phyloP scores from a whole-genome alignment of 495 filamentous ascomycete species.

The Hypoxylon fuscum region DNA sequence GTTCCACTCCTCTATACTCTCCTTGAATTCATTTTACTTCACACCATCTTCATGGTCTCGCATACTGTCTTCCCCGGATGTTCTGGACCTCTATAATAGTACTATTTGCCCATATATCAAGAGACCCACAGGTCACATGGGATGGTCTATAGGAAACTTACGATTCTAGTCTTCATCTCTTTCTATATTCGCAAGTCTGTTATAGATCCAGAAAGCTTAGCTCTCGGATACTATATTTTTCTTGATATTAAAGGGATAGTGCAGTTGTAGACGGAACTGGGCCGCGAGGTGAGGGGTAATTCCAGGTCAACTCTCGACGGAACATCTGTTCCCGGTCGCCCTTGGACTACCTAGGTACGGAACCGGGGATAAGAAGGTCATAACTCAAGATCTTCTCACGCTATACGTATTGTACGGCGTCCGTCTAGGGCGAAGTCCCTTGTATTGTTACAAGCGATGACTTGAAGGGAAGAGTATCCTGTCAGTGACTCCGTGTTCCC shows the following conservation, averaged over 20 bases:
- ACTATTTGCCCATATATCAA: constrained; percentile 29
- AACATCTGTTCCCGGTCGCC: constrained; percentile 30
- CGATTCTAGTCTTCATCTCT: constrained; percentile 21
- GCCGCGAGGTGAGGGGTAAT: constrained; percentile 45
- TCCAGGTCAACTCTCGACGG: constrained; percentile 26
- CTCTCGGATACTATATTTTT: constrained; percentile 6
- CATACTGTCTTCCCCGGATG: constrained; percentile 32
- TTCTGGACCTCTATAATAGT: constrained; percentile 36
- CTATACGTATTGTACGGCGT: constrained; percentile 27
- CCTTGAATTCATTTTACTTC: constrained; percentile 20
- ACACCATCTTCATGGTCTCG: constrained; percentile 38
- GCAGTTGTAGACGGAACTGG: constrained; percentile 36
- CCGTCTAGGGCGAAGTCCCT: constrained; percentile 10
- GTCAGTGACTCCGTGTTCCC: constrained; percentile 22
- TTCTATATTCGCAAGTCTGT: constrained; percentile 13
- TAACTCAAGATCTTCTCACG: constrained; percentile 27
- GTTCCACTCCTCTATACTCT: constrained; percentile 24
- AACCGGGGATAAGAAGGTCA: constrained; percentile 35
- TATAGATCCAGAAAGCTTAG: constrained; percentile 34
- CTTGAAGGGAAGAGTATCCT: constrained; percentile 7
- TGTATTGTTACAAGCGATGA: constrained; percentile 1
- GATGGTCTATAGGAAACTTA: constrained; percentile 26
- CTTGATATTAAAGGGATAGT: constrained; percentile 30
- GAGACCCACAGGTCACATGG: constrained; percentile 43
- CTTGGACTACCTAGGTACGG: constrained; percentile 26